Evolutionary conservation across 768 basidiomycete genomes (phyloP).

Genomic region (Sporobolomyces roseus): DNA sequence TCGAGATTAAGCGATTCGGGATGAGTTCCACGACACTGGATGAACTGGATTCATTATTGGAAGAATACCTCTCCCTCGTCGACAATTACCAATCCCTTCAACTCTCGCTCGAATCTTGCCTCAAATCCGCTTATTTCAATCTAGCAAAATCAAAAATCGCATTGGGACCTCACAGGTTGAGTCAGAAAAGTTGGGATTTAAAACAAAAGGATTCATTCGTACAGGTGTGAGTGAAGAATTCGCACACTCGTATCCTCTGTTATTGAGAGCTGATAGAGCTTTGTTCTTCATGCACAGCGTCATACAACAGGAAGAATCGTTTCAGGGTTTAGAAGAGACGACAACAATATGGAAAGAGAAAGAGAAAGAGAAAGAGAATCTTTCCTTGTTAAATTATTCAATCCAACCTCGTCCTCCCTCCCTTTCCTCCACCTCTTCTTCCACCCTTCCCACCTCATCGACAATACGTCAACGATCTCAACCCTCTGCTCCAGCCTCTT

Average conservation of each 20-base stretch:
- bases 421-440: neutral
- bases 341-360: neutral
- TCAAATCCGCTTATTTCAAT: constrained; percentile 22
- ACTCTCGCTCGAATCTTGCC: neutral
- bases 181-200: constrained; percentile 1
- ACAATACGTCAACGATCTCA: neutral
- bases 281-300: too few relatives aligned
- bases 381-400: neutral
- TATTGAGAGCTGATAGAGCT: too few relatives aligned
- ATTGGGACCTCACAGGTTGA: neutral
- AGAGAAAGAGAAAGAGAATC: neutral
- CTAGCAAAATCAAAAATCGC: constrained; percentile 28
- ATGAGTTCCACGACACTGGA: constrained; percentile 13
- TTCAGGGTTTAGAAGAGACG: neutral
- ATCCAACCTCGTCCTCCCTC: neutral
- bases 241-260: too few relatives aligned
- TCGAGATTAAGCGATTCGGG: neutral
- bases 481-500: too few relatives aligned
- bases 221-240: neutral
- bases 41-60: constrained; percentile 12
- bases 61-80: constrained; percentile 19
- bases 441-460: neutral
- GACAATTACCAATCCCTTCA: neutral
- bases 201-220: neutral
- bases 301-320: neutral